These are phyloP conservation scores for Zalaria sp. DNA, from an alignment of 2,329 filamentous ascomycete genomes.

Conservation along the genomic window DNA sequence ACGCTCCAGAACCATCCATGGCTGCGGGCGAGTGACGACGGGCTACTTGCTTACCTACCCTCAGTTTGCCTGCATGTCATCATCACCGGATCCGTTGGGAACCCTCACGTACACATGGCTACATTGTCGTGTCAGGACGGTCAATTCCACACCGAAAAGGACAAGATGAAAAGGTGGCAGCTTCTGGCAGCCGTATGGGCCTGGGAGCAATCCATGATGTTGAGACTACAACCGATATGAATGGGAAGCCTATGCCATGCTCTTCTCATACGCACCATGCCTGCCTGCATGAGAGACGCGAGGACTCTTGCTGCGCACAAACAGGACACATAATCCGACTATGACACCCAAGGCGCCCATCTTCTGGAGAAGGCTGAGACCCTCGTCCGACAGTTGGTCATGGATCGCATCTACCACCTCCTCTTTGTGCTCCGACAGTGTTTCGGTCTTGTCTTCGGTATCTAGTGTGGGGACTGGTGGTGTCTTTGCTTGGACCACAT, in stretches of 20 bases:
- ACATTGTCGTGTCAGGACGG: too few relatives aligned
- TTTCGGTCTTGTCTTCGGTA: constrained; percentile 10
- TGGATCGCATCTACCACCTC: constrained; percentile 8
- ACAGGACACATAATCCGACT: constrained; percentile 25
- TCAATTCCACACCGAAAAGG: too few relatives aligned
- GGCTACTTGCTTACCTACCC: too few relatives aligned
- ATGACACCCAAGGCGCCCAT: constrained; percentile 29
- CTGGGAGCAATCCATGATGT: too few relatives aligned
- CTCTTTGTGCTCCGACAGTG: constrained; percentile 6
- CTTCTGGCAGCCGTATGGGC: too few relatives aligned
- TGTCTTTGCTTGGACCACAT: constrained; percentile 3
- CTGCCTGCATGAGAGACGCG: neutral
- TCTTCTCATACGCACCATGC: neutral
- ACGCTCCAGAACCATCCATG: too few relatives aligned
- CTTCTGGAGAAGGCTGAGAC: constrained; percentile 30
- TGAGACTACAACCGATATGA: too few relatives aligned
- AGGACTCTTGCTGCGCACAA: constrained; percentile 19
- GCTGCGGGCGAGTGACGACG: too few relatives aligned
- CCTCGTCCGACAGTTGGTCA: constrained; percentile 11
- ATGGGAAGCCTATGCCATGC: neutral
- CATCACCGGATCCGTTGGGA: too few relatives aligned
- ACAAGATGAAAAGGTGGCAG: too few relatives aligned
- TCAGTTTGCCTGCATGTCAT: too few relatives aligned
- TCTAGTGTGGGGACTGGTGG: neutral
- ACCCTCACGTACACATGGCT: too few relatives aligned